These are phyloP conservation scores for Aegilops tauschii DNA, from an alignment of 176 grass and related monocot genomes.

Conservation along the genomic window DNA sequence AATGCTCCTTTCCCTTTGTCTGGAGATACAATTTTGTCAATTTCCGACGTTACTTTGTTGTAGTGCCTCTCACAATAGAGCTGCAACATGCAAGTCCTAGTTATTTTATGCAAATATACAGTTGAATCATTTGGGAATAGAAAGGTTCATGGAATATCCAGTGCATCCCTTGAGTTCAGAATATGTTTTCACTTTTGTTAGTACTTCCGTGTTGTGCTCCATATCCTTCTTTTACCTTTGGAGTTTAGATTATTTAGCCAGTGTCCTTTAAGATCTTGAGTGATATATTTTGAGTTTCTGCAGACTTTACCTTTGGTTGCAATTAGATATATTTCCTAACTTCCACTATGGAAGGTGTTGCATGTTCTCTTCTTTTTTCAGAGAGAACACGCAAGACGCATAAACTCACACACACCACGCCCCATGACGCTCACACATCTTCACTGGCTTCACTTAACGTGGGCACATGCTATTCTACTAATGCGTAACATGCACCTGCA, in stretches of 20 bases:
- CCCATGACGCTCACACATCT: background rate
- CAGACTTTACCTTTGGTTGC: background rate
- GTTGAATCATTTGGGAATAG: background rate
- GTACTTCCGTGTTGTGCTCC: background rate
- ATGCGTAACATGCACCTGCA: background rate
- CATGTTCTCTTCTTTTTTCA: background rate
- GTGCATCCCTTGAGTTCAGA: background rate
- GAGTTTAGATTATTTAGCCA: background rate
- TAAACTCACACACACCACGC: background rate
- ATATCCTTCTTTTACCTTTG: background rate
- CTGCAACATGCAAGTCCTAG: background rate
- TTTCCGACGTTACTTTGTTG: background rate
- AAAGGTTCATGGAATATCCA: background rate
- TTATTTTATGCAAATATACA: background rate
- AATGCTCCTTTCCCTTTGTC: background rate
- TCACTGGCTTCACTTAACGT: background rate
- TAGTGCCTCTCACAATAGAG: conserved; percentile 1
- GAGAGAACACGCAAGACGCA: background rate
- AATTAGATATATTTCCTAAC: background rate
- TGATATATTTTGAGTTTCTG: background rate
- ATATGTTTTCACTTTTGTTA: background rate
- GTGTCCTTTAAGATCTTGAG: background rate
- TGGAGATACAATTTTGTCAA: background rate
- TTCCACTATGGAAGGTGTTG: background rate
- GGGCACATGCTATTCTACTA: background rate